These are phyloP conservation scores for Spathaspora sp. DNA, from an alignment of 1,139 yeast genomes.

Conservation along the genomic window DNA sequence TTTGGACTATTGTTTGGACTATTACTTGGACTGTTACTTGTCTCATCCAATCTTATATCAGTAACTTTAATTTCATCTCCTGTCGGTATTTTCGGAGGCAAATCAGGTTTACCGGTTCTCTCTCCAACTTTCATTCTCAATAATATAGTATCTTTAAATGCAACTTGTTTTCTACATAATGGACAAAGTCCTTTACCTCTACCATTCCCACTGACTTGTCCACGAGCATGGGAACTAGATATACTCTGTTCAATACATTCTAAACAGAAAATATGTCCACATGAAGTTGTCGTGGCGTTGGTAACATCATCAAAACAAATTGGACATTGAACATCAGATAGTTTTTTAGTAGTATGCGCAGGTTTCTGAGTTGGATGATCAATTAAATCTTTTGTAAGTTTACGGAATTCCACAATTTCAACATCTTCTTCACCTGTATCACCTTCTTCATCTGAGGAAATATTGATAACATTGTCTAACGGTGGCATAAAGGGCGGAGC, in stretches of 20 bases:
- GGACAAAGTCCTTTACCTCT: conserved; percentile 48
- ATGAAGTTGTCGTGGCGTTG: conserved; percentile 41
- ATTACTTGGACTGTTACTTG: background rate
- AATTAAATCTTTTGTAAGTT: conserved; percentile 36
- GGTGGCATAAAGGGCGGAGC: conserved; percentile 5
- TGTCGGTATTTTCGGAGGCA: conserved; percentile 3
- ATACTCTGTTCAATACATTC: conserved; percentile 46
- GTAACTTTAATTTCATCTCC: conserved; percentile 1
- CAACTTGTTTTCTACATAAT: conserved; percentile 40
- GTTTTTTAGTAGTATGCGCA: conserved; percentile 26
- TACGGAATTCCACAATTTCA: conserved; percentile 38
- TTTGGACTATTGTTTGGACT: too few species aligned
- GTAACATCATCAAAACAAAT: conserved; percentile 46
- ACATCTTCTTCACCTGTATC: conserved; percentile 37
- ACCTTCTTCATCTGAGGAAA: conserved; percentile 28
- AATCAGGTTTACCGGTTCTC: conserved; percentile 15
- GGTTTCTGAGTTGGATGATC: conserved; percentile 23
- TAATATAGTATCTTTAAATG: conserved; percentile 41
- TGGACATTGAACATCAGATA: conserved; percentile 45
- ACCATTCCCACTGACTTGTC: conserved; percentile 30
- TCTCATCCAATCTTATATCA: background rate
- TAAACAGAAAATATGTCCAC: conserved; percentile 49
- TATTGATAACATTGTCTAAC: conserved; percentile 21
- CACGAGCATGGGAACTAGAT: conserved; percentile 43
- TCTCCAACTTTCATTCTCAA: conserved; percentile 30